Conservation (phyloP, 192 early-diverging fungal species). For the Backusella parvicylindrica region DNA sequence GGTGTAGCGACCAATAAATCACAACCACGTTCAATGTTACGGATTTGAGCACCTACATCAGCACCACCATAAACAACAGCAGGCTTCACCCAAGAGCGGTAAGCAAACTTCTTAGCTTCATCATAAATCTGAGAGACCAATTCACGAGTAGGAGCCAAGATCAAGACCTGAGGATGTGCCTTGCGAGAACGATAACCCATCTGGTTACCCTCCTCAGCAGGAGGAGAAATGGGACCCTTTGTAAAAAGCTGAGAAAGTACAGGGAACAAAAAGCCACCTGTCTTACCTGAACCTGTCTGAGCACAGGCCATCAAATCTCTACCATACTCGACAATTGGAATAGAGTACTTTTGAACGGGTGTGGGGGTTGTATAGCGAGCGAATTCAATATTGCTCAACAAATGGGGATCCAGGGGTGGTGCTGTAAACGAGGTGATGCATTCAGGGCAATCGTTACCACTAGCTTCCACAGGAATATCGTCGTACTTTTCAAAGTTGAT, state of each 20-base stretch:
- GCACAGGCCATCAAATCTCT: slow-evolving; percentile 99
- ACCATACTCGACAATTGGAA: slow-evolving; percentile 72
- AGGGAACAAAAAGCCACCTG: slow-evolving; percentile 96
- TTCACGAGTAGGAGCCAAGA: slow-evolving; percentile 95
- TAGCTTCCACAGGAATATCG: slow-evolving; percentile 95
- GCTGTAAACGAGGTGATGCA: slow-evolving; percentile 54
- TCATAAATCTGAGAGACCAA: slow-evolving; percentile 95
- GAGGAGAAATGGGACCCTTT: slow-evolving; percentile 62
- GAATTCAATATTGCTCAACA: slow-evolving; percentile 86
- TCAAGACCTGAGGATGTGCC: slow-evolving; percentile 71
- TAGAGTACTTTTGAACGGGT: slow-evolving; percentile 94
- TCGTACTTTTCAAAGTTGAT: slow-evolving; percentile 99
- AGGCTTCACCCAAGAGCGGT: slow-evolving; percentile 91
- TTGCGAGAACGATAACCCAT: slow-evolving; percentile 66
- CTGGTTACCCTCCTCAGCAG: slow-evolving; percentile 29
- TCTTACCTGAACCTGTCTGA: slow-evolving; percentile 93
- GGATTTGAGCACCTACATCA: slow-evolving; percentile 85
- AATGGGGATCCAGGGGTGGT: slow-evolving; percentile 77
- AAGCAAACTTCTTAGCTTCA: slow-evolving; percentile 82
- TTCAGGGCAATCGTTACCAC: slow-evolving; percentile 65
- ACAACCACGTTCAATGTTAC: slow-evolving; percentile 90
- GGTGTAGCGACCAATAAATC: slow-evolving; percentile 96
- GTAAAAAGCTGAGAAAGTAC: slow-evolving; percentile 91
- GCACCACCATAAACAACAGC: slow-evolving; percentile 96
- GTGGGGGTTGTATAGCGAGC: slow-evolving; percentile 87